Evolutionary conservation across 208 protist species (phyloP).

Genomic region (Trichomonas tenax): DNA sequence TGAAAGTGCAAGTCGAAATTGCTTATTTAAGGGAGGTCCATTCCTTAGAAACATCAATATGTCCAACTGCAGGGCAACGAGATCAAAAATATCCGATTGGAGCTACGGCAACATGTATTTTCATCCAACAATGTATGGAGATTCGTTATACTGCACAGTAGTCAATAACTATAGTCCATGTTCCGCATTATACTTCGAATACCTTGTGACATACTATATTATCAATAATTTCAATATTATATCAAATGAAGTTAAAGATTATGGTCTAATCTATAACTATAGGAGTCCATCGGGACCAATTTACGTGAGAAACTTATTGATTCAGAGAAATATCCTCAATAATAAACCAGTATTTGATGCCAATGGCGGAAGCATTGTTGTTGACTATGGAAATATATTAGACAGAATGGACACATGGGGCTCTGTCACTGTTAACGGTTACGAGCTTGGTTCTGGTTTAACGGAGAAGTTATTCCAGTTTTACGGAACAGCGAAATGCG

Average conservation of each 20-base stretch:
- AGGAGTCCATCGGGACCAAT: not conserved
- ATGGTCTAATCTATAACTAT: not conserved
- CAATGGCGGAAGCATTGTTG: not conserved
- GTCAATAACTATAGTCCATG: not conserved
- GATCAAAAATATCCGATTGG: not conserved
- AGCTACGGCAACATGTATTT: not conserved
- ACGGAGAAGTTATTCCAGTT: not conserved
- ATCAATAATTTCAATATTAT: not conserved
- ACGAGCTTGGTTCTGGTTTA: not conserved
- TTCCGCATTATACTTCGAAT: not conserved
- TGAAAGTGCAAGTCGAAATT: not conserved
- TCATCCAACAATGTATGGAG: not conserved
- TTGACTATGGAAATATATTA: not conserved
- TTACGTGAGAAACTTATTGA: not conserved
- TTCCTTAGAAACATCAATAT: not conserved
- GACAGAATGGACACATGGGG: not conserved
- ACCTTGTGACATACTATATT: not conserved
- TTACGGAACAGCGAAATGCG: not conserved
- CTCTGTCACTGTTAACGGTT: not conserved
- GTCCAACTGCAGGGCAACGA: not conserved
- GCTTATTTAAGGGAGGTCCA: not conserved
- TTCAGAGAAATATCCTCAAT: not conserved
- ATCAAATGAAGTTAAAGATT: not conserved
- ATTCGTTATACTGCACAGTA: not conserved
- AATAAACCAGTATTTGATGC: not conserved